A percentile compares a stretch with the other conserved stretches of the same genome.
These are phyloP conservation scores for Trichoderma sp. DNA, from an alignment of 2,329 filamentous ascomycete species.

Conservation along the genomic window DNA sequence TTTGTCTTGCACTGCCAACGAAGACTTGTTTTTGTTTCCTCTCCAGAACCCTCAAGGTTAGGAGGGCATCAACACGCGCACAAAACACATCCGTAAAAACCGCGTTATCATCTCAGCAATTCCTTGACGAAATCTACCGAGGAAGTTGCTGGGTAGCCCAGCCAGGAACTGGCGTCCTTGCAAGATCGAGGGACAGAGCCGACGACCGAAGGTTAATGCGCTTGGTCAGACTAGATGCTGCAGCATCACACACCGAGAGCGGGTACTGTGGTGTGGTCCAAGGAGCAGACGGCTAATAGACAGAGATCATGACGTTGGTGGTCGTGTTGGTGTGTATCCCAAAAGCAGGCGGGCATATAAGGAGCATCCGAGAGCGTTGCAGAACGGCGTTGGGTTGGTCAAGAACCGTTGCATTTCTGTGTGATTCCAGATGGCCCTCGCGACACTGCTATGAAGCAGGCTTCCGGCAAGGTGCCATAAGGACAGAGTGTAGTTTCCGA, in stretches of 20 bases:
- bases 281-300: slow-evolving; percentile 37
- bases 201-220: slow-evolving; percentile 56
- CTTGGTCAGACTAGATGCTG: slow-evolving; percentile 53
- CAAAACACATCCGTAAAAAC: slow-evolving; percentile 98
- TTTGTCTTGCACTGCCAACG: slow-evolving; percentile 80
- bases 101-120: slow-evolving; percentile 62
- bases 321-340: not conserved
- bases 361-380: slow-evolving; percentile 48
- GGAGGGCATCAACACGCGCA: slow-evolving; percentile 73
- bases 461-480: slow-evolving; percentile 48
- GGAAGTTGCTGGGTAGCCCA: slow-evolving; percentile 43
- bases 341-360: slow-evolving; percentile 21
- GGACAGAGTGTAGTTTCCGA: slow-evolving; percentile 32
- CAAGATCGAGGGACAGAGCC: slow-evolving; percentile 43
- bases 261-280: slow-evolving; percentile 44
- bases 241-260: slow-evolving; percentile 48
- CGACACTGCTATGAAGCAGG: slow-evolving; percentile 35
- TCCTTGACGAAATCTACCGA: slow-evolving; percentile 45
- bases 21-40: slow-evolving; percentile 96
- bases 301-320: slow-evolving; percentile 19
- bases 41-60: slow-evolving; percentile 51
- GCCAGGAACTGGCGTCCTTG: slow-evolving; percentile 52
- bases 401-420: slow-evolving; percentile 45
- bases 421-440: slow-evolving; percentile 45
- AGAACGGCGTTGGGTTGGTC: slow-evolving; percentile 42